Evolutionary conservation across 23 red algal genomes (phyloP).

Genomic region (Gracilaria domingensis): DNA sequence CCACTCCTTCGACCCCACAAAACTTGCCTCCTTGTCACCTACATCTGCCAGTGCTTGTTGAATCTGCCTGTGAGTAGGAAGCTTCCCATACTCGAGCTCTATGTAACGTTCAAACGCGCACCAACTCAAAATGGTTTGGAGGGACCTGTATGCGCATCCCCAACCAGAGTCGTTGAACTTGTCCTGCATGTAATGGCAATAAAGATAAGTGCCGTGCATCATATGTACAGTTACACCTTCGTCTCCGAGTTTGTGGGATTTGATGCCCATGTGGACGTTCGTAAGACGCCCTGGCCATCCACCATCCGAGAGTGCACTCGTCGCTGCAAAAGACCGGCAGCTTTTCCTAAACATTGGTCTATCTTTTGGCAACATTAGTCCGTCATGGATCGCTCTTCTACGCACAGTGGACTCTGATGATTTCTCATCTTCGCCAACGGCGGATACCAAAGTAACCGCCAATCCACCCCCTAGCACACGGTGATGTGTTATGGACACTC

Average conservation of each 20-base stretch:
- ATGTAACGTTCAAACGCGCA: constrained; percentile 55
- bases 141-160: constrained; percentile 95
- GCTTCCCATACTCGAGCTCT: constrained; percentile 13
- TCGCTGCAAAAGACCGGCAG: constrained; percentile 37
- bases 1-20: constrained; percentile 85
- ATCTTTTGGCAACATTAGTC: constrained; percentile 36
- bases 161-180: constrained; percentile 81
- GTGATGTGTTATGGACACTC: constrained; percentile 49
- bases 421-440: constrained; percentile 31
- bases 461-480: constrained; percentile 26
- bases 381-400: constrained; percentile 27
- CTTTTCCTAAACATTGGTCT: constrained; percentile 39
- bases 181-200: constrained; percentile 72
- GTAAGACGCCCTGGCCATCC: constrained; percentile 50
- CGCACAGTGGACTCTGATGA: not conserved
- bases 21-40: constrained; percentile 86
- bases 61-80: constrained; percentile 77
- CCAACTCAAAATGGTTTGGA: constrained; percentile 87
- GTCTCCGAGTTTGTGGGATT: constrained; percentile 24
- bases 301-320: constrained; percentile 25
- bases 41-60: constrained; percentile 79
- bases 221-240: constrained; percentile 35
- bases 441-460: constrained; percentile 25
- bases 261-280: constrained; percentile 66
- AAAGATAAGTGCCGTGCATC: constrained; percentile 61